Conservation (phyloP, 1,139 yeast species). For the Sugiyamaella neomexicana region DNA sequence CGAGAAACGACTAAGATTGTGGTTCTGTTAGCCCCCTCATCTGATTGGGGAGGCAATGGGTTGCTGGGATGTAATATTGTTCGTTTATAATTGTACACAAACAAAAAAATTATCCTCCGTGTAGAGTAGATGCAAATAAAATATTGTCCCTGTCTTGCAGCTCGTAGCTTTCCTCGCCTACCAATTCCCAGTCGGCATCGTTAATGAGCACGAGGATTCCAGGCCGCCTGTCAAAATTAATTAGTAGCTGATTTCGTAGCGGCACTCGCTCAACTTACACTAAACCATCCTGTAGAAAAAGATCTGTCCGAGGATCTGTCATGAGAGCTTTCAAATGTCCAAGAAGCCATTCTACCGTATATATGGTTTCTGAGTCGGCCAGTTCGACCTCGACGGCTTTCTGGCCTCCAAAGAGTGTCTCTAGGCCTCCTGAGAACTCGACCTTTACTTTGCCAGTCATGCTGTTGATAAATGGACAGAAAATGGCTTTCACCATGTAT, state of each 20-base stretch:
- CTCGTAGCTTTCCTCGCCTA: constrained; percentile 79
- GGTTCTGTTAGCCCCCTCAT: constrained; percentile 52
- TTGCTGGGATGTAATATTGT: constrained; percentile 68
- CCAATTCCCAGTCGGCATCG: constrained; percentile 97
- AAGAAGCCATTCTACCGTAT: constrained; percentile 59
- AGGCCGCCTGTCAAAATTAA: constrained; percentile 57
- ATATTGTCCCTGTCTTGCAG: constrained; percentile 75
- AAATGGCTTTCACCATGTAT: too few species aligned
- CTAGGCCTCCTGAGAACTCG: constrained; percentile 62
- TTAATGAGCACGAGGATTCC: constrained; percentile 90
- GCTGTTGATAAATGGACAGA: background rate
- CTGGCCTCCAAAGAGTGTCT: constrained; percentile 58
- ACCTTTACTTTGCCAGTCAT: constrained; percentile 25
- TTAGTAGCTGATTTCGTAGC: background rate
- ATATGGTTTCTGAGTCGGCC: constrained; percentile 43
- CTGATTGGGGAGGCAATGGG: constrained; percentile 70
- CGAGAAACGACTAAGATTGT: constrained; percentile 38
- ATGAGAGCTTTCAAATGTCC: constrained; percentile 54
- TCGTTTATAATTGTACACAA: constrained; percentile 39
- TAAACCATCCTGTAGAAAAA: constrained; percentile 76
- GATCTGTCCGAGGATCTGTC: constrained; percentile 61
- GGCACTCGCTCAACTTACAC: constrained; percentile 29
- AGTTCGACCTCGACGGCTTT: constrained; percentile 51
- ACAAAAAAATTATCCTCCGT: constrained; percentile 80
- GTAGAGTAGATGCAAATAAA: constrained; percentile 88